Conservation (phyloP, 805 yeast genomes). For the Kodamaea sagamina region DNA sequence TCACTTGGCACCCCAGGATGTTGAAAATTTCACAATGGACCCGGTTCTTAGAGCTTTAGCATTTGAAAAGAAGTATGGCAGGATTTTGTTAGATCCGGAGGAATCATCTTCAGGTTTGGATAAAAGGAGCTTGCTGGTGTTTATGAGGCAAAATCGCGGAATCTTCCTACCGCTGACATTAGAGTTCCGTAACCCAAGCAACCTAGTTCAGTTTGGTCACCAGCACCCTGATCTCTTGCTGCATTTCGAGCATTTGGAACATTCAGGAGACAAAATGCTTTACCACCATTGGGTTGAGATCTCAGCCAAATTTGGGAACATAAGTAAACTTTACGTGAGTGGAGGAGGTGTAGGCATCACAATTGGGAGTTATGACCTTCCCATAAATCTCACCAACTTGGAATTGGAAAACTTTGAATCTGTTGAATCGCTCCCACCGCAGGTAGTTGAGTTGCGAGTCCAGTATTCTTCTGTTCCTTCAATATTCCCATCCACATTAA, state of each 20-base stretch:
- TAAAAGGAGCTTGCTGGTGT: constrained; percentile 5
- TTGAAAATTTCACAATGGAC: constrained; percentile 6
- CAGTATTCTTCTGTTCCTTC: constrained; percentile 4
- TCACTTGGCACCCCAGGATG: constrained; percentile 8
- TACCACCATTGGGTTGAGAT: constrained; percentile 8
- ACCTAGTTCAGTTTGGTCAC: constrained; percentile 6
- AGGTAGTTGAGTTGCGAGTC: constrained; percentile 3
- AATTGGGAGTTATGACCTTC: constrained; percentile 9
- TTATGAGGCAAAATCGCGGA: constrained; percentile 7
- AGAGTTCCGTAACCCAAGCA: constrained; percentile 7
- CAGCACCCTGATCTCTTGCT: constrained; percentile 9
- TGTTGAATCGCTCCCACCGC: constrained; percentile 9
- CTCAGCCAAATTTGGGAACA: constrained; percentile 7
- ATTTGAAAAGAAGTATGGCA: constrained; percentile 6
- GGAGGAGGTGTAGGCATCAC: constrained; percentile 7
- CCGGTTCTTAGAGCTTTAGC: constrained; percentile 2
- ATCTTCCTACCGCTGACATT: constrained; percentile 8
- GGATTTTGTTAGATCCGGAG: constrained; percentile 8
- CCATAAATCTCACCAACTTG: constrained; percentile 8
- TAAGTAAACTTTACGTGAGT: constrained; percentile 5
- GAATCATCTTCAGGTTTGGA: constrained; percentile 1
- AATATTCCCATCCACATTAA: constrained; percentile 5
- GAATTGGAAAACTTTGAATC: constrained; percentile 5
- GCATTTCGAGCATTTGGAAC: constrained; percentile 10
- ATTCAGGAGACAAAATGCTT: constrained; percentile 6